Conservation (phyloP, 2,329 filamentous ascomycete species). For the Pyrenophora seminiperda region DNA sequence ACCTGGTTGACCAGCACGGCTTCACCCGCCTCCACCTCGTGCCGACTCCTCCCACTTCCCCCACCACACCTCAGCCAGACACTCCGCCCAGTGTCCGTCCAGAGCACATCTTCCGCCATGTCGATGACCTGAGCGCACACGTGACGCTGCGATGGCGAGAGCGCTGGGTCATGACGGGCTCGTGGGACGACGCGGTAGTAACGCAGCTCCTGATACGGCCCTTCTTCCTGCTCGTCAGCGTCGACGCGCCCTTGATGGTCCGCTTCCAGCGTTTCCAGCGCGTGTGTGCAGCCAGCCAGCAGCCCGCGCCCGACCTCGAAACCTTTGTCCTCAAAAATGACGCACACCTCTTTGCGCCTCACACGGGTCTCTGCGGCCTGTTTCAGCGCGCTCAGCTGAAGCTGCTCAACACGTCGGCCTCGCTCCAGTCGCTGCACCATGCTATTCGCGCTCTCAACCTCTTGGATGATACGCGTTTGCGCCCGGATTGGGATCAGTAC, state of each 20-base stretch:
- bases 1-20: constrained; percentile 80
- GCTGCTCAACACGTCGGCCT: constrained; percentile 81
- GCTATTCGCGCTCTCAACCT: constrained; percentile 78
- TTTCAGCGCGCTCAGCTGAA: constrained; percentile 82
- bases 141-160: constrained; percentile 84
- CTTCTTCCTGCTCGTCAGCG: constrained; percentile 90
- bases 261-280: constrained; percentile 80
- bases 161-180: constrained; percentile 84
- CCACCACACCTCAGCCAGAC: background rate
- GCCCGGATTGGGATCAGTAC: constrained; percentile 94
- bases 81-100: constrained; percentile 25
- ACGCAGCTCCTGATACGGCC: constrained; percentile 79
- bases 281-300: constrained; percentile 56
- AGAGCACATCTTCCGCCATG: constrained; percentile 52
- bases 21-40: constrained; percentile 75
- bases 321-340: constrained; percentile 70
- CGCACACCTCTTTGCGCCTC: constrained; percentile 71
- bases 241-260: constrained; percentile 84
- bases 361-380: constrained; percentile 71
- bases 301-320: constrained; percentile 60
- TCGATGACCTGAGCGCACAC: constrained; percentile 76
- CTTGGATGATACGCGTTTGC: constrained; percentile 75
- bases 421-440: constrained; percentile 71
- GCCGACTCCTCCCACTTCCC: constrained; percentile 44
- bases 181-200: constrained; percentile 73